Evolutionary conservation across 2,329 filamentous ascomycete genomes (phyloP).

Genomic region (Aspergillus unguis): DNA sequence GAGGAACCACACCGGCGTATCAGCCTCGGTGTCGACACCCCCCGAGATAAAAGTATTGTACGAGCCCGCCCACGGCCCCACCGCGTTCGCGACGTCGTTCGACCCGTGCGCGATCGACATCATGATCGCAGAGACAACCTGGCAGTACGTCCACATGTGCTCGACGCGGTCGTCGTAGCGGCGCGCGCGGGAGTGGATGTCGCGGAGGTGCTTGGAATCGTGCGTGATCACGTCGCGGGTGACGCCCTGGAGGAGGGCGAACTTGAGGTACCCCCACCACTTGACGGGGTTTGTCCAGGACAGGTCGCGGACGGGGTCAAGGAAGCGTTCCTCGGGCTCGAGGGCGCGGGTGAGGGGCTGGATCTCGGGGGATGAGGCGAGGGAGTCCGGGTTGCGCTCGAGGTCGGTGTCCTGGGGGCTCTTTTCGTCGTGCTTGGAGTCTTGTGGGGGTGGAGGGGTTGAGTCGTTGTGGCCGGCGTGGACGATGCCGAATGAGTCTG

Average conservation of each 20-base stretch:
- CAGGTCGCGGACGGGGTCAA: constrained; percentile 19
- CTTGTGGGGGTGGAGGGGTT: not conserved
- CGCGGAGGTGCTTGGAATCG: constrained; percentile 37
- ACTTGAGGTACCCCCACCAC: constrained; percentile 42
- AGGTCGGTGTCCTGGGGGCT: constrained; percentile 13
- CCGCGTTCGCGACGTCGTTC: constrained; percentile 46
- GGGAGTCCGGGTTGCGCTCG: constrained; percentile 16
- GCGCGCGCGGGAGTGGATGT: constrained; percentile 41
- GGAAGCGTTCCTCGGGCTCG: constrained; percentile 25
- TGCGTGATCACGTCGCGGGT: constrained; percentile 43
- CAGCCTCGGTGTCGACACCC: constrained; percentile 28
- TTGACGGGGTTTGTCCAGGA: constrained; percentile 21
- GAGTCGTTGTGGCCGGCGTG: constrained; percentile 16
- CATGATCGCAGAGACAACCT: constrained; percentile 42
- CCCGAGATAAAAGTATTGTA: constrained; percentile 38
- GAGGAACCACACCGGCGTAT: constrained; percentile 42
- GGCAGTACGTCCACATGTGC: constrained; percentile 48
- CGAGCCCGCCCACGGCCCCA: constrained; percentile 40
- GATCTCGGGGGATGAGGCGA: constrained; percentile 20
- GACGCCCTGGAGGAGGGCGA: constrained; percentile 44
- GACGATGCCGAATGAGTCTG: constrained; percentile 27
- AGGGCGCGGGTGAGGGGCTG: constrained; percentile 18
- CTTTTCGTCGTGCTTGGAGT: constrained; percentile 4
- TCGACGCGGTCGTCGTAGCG: constrained; percentile 48
- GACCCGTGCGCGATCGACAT: constrained; percentile 46